Conservation (phyloP, 768 basidiomycete genomes). For the Auriscalpium orientale region DNA sequence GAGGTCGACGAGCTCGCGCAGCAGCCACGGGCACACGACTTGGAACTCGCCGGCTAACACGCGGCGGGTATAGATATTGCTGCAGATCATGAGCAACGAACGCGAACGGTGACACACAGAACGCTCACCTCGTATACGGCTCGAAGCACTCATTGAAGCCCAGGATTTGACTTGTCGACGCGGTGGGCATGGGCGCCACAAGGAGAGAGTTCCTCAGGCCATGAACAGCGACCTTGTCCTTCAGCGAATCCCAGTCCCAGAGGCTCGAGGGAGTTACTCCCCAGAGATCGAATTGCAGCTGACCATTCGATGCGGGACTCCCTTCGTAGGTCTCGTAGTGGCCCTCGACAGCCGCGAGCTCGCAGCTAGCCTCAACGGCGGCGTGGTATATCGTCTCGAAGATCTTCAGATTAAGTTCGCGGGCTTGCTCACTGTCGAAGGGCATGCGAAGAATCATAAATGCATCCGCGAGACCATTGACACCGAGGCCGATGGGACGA, state of each 20-base stretch:
- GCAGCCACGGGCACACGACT: constrained; percentile 96
- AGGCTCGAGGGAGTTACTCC: constrained; percentile 77
- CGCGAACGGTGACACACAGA: neutral
- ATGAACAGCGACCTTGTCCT: constrained; percentile 72
- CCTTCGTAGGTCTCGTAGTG: constrained; percentile 87
- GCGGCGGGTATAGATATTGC: constrained; percentile 98
- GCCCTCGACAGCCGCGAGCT: constrained; percentile 73
- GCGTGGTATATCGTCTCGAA: constrained; percentile 99
- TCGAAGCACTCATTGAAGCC: constrained; percentile 99
- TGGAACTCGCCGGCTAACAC: constrained; percentile 99
- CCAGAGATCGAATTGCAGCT: constrained; percentile 95
- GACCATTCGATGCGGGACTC: constrained; percentile 82
- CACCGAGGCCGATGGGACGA: constrained; percentile 94
- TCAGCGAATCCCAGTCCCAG: constrained; percentile 91
- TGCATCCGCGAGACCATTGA: constrained; percentile 94
- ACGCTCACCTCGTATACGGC: constrained; percentile 83
- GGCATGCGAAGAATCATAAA: constrained; percentile 98
- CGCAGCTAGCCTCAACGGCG: constrained; percentile 83
- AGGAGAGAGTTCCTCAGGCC: constrained; percentile 89
- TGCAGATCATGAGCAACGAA: constrained; percentile 22
- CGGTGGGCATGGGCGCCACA: constrained; percentile 97
- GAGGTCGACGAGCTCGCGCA: constrained; percentile 94
- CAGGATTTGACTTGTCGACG: constrained; percentile 95
- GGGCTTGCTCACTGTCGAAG: constrained; percentile 85
- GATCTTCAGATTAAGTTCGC: constrained; percentile 87